Percentiles rank a stretch among this genome's conserved stretches.
These are phyloP conservation scores for Xylaria sp. DNA, from an alignment of 2,329 filamentous ascomycete species.

Conservation along the genomic window DNA sequence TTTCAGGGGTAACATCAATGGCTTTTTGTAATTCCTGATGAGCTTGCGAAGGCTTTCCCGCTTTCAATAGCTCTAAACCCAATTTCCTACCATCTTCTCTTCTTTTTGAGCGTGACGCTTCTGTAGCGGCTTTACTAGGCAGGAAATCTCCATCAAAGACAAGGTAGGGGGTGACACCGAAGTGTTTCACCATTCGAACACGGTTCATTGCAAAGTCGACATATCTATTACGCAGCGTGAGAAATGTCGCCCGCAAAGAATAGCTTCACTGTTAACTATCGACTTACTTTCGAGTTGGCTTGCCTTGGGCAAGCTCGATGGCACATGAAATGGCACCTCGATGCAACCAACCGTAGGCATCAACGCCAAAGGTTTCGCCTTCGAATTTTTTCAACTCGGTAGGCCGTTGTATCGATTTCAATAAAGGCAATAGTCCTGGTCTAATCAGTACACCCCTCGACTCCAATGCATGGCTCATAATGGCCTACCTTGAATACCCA, in stretches of 20 bases:
- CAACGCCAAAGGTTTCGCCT: slow-evolving; percentile 91
- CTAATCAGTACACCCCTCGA: slow-evolving; percentile 18
- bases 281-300: slow-evolving; percentile 84
- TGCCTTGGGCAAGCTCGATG: slow-evolving; percentile 87
- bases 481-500: slow-evolving; percentile 50
- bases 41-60: slow-evolving; percentile 83
- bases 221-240: slow-evolving; percentile 67
- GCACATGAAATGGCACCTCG: slow-evolving; percentile 91
- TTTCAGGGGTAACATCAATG: slow-evolving; percentile 93
- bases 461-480: not conserved
- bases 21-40: slow-evolving; percentile 92
- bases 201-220: slow-evolving; percentile 90
- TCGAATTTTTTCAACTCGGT: slow-evolving; percentile 86
- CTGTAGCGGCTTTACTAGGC: slow-evolving; percentile 91
- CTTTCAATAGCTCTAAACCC: slow-evolving; percentile 82
- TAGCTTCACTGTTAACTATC: slow-evolving; percentile 16
- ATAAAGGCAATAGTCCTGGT: slow-evolving; percentile 82
- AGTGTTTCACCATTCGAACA: slow-evolving; percentile 93
- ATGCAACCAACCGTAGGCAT: slow-evolving; percentile 98
- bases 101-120: slow-evolving; percentile 78
- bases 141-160: slow-evolving; percentile 97
- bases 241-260: not conserved
- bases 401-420: slow-evolving; percentile 96
- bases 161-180: slow-evolving; percentile 92
- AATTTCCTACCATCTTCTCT: slow-evolving; percentile 80